Base-by-base conservation (phyloP, 1,139 yeast genomes). In the Maudiozyma humilis region DNA sequence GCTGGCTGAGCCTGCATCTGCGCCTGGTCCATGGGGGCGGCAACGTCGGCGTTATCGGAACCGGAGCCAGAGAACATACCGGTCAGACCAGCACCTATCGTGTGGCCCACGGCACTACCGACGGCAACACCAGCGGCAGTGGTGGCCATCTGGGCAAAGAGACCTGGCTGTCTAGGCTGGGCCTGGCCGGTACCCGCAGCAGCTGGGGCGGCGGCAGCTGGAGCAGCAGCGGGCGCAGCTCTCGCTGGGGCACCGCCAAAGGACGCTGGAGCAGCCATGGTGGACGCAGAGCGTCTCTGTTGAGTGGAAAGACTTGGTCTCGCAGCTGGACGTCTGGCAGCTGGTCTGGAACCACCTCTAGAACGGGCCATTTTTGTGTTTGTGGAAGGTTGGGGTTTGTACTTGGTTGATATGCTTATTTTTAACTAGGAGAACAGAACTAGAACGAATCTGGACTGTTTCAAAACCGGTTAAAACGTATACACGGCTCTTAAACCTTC, bases 51-150 rank as follows among this genome's bases (percentile, higher is more conserved):
- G 17, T 36, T 36, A 31, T 81, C 72, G n/a, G 83, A 73, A 45
- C 96, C 95, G n/a, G 40, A 36, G 44, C 96, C 95, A 44, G 95
- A 89, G 62, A 91, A 89, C 74, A 91, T 68, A 43, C 87, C 74
- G 44, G 95, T 79, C 57, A 91, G 72, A 59, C 97, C 97, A 47
- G 95, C 95, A 68, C 97, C 96, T 50, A 91, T 57, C 41, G 97
- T 87, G 73, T 91, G 98, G 49, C 98, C 98, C 48, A 89, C 80
- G 51, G 97, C 82, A 46, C 96, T 85, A 60, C 98, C 98, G 47
- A 91, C 96, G 43, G 97, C 98, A 32, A 91, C 98, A 78, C 98
- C 98, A 44, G 97, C 98, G 48, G 98, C 98, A 45, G 98, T 91
- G 38, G 95, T 75, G 29, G 97, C 97, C 97, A 91, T 91, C 69